Base-by-base conservation (phyloP, 2,329 filamentous ascomycete genomes). In the Botryotinia narcissicola region DNA sequence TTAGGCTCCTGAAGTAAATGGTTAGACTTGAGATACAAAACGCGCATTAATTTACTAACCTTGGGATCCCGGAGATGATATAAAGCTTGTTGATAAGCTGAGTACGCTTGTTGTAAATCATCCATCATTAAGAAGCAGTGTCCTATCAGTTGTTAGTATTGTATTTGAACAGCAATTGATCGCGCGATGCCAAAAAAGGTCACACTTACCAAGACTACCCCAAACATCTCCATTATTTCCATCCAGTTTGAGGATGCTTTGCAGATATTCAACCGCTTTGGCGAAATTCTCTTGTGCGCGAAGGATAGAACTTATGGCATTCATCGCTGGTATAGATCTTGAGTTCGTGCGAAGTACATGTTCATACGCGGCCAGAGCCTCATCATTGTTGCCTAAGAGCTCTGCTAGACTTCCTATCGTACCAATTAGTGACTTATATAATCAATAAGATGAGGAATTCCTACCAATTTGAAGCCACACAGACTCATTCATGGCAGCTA, bases 41-140 rank as follows among this genome's bases (percentile, higher is more conserved):
- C 32, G 16, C 71, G 32, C 37, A 25, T 20, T 12, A 32, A 37
- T 72, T 51, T 18, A 74, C 74, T 37, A 83, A 95, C 93, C 89
- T 98, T 98, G 1, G 95, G 95, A 81, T 98, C 95, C 67, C 92
- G 90, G 59, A 99, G 86, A 82, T 98, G 95, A 76, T 98, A 95
- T 10, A 98, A 85, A 9, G 96, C 96, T 81, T 97, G 94, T 82
- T 99, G 96, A 81, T 99, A 99, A 1, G 96, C 95, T 46, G 93
- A 93, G 80, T 99, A 99, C 0, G 96, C 96, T 81, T 98, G 94
- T 83, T 98, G 96, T 48, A 98, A 84, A 80, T 98, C 95, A 80
- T 99, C 96, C 89, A 97, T 97, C 96, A 99, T 99, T 40, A 99
- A 87, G 81, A 95, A 97, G 84, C 96, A 98, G 82, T 98, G 96